Conservation (phyloP, 1,139 yeast genomes). For the Pichia sp. region DNA sequence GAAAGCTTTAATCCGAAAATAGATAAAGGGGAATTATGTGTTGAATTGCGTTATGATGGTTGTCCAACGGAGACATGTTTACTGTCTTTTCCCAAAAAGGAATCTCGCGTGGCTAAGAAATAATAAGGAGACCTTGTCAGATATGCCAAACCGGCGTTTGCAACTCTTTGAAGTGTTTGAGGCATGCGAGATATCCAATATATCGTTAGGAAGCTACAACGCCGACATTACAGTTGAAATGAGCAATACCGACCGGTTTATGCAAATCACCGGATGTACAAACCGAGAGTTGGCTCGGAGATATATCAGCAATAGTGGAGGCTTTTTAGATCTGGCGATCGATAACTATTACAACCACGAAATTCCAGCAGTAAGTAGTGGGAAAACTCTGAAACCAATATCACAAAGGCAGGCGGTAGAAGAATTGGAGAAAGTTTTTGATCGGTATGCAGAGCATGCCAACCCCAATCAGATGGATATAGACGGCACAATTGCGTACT, state of each 20-base stretch:
- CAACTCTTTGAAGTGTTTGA: not conserved
- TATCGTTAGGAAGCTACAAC: not conserved
- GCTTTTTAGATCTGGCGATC: conserved; percentile 25
- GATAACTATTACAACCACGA: conserved; percentile 23
- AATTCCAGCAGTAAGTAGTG: not conserved
- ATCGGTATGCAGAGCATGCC: conserved; percentile 25
- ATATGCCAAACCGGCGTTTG: not conserved
- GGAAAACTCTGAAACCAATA: not conserved
- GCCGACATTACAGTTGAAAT: not conserved
- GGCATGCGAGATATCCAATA: too few species aligned
- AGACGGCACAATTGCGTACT: conserved; percentile 70
- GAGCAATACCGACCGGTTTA: conserved; percentile 1
- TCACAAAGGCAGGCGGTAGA: conserved; percentile 5
- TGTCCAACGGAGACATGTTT: not conserved
- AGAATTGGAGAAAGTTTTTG: conserved; percentile 17
- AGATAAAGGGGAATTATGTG: too few species aligned
- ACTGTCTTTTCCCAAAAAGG: conserved; percentile 8
- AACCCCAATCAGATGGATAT: conserved; percentile 45
- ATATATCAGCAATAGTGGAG: conserved; percentile 21
- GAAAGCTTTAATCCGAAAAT: too few species aligned
- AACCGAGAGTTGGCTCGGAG: conserved; percentile 21
- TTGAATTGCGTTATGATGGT: too few species aligned
- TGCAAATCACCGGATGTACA: conserved; percentile 23
- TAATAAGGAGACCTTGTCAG: not conserved
- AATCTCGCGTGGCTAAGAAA: conserved; percentile 5